Base-by-base conservation (phyloP, 2,329 filamentous ascomycete species). In the Trichoderma endophyticum region DNA sequence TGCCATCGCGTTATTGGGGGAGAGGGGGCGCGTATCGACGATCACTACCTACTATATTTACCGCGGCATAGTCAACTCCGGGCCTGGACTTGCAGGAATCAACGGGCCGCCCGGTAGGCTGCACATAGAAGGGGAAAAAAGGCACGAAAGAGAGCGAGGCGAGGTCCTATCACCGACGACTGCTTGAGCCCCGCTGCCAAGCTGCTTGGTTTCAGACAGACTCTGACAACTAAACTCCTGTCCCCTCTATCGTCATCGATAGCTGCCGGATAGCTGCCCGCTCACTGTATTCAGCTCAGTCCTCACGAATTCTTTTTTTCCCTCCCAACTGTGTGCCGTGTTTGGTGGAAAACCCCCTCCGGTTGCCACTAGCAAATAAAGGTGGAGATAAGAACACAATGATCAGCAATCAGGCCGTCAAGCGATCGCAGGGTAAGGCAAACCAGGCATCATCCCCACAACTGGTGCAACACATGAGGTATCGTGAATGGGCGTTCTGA, bases 351-450 rank as follows among this genome's bases (percentile, higher is more conserved):
- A 56, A 32, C 30, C 32, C 24, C 34, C 24, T 64, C 34, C n/a
- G 21, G 11, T 59, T 21, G 34, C 26, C 34, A n/a, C 65, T n/a
- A 67, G 54, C 34, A 56, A 69, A 48, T 51, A 69, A 48, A 34
- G 56, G 28, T 69, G 65, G 65, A 60, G 65, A 69, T 69, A 34
- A 60, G 65, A 51, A 60, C 15, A 69, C 34, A 60, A 21, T 39
- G 65, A 68, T 68, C 65, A 68, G 54, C 65, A 30, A 24, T 48
- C 7, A 59, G 51, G n/a, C 65, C 65, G 56, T 60, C 34, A 69
- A 69, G 56, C 65, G 65, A 69, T 69, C 65, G 56, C 36, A 61
- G 34, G 65, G 65, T 24, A 69, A 61, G 65, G 56, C 65, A 69
- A 60, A 24, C 26, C 54, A 32, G 18, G 11, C 14, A 21, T 51